These are phyloP conservation scores for Myxozyma sirexii DNA, from an alignment of 805 yeast species.

Conservation along the genomic window DNA sequence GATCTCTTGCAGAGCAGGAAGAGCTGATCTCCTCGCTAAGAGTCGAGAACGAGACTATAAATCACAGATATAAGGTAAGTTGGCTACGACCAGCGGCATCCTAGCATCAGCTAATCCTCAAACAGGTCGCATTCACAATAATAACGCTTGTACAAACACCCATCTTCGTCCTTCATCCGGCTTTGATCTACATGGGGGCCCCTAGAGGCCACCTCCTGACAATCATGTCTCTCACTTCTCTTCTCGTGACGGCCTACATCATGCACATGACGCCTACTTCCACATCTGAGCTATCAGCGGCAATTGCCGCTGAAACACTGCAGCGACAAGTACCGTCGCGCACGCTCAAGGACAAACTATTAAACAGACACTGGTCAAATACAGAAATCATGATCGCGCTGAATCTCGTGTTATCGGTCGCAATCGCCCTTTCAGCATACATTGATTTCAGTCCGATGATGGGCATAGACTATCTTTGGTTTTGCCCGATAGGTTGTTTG, in stretches of 20 bases:
- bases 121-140: conserved; percentile 18
- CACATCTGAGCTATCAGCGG: conserved; percentile 8
- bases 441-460: conserved; percentile 19
- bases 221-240: conserved; percentile 16
- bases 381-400: conserved; percentile 8
- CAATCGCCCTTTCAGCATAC: conserved; percentile 20
- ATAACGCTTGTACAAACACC: conserved; percentile 28
- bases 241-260: conserved; percentile 22
- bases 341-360: background rate
- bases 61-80: conserved; percentile 26
- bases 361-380: background rate
- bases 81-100: too few species aligned
- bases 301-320: conserved; percentile 7
- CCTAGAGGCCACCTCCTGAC: conserved; percentile 12
- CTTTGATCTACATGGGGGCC: conserved; percentile 15
- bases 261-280: conserved; percentile 23
- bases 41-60: conserved; percentile 25
- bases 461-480: conserved; percentile 32
- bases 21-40: conserved; percentile 23
- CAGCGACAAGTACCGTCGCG: background rate
- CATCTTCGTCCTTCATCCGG: conserved; percentile 27
- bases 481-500: conserved; percentile 20
- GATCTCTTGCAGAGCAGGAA: conserved; percentile 24
- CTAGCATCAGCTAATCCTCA: background rate
- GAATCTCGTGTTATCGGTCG: conserved; percentile 9